A percentile compares a stretch with the other conserved stretches of the same genome.
phyloP scores from a whole-genome alignment of 441 rosid species.

The Jatropha multifida region DNA sequence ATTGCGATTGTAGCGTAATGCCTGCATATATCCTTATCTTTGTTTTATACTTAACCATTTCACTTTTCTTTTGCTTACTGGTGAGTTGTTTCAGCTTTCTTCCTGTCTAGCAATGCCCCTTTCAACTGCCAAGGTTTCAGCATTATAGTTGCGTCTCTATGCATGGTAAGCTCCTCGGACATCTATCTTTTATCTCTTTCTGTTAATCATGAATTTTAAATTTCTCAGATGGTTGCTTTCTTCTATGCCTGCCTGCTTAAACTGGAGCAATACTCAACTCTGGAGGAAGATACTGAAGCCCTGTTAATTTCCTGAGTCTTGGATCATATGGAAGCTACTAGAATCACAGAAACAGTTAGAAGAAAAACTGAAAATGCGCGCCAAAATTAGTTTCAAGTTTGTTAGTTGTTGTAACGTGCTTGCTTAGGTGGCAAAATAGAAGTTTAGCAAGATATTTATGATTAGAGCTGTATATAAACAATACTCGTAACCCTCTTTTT shows the following conservation, averaged over 20 bases:
- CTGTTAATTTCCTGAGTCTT: not conserved
- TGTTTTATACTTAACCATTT: not conserved
- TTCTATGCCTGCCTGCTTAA: not conserved
- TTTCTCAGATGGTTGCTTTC: not conserved
- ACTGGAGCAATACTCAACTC: not conserved
- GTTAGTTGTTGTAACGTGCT: no score
- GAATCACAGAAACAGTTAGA: no score
- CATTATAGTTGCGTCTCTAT: constrained; percentile 43
- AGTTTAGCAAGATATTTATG: no score
- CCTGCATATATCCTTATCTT: no score
- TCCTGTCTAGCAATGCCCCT: constrained; percentile 43
- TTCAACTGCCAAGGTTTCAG: constrained; percentile 60
- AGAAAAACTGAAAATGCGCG: no score
- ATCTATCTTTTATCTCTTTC: not conserved
- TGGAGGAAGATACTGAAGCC: not conserved
- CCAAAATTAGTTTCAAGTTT: no score
- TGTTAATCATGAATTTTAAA: no score
- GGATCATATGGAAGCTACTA: no score
- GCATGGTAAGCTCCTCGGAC: constrained; percentile 33
- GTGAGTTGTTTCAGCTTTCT: constrained; percentile 38
- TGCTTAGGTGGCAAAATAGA: no score
- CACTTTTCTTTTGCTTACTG: not conserved
- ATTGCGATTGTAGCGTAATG: no score
- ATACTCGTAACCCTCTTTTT: no score
- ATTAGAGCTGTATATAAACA: no score